Evolutionary conservation across 2,329 filamentous ascomycete genomes (phyloP), one percentile per base, ranked within the genome.

Genomic region (Nigrograna mackinnonii): DNA sequence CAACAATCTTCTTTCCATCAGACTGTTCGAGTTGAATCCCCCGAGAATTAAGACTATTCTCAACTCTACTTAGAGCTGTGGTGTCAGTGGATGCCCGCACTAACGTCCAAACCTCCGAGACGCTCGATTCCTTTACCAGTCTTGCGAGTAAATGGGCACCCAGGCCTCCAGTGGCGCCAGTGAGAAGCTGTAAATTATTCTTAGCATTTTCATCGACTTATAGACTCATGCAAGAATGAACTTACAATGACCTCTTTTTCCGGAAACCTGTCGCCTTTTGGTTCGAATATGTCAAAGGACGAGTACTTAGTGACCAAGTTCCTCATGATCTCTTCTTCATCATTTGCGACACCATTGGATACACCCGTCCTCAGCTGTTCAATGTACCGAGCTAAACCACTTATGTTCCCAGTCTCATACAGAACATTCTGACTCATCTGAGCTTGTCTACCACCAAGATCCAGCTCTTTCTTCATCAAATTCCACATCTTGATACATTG

Each of bases 81-180:
- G 68, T 50, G 3, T 65, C 52, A 9, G 63, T 64, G 0, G 65
- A 53, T 2, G 77, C 77, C 22, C 80, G 72, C 4, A 81, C 74
- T 2, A 82, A 69, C 41, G 75, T 77, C 67, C 78, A 81, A 2
- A 83, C 66, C 5, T 66, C 66, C 4, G 55, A 42, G 5, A 71
- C 62, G 22, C 57, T 45, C 6, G 55, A 40, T 2, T 54, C 54
- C 7, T 31, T 43, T 17, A 65, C 55, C 4, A 72, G 50, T 22
- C 69, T 61, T 2, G 63, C 50, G 2, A 82, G 71, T 1, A 85
- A 68, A 50, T 85, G 82, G 0, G 80, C 74, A 2, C 85, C 85
- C 0, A 87, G 70, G 2, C 83, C 84, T 1, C 85, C 85, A 0
- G 85, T 87, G 0, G 79, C 77, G 2, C 85, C 85, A 0, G 84